Evolutionary conservation across 225 moss, liverwort and hornwort species (phyloP), one percentile per base, ranked within the genome.

Genomic region (Pleurozium schreberi): DNA sequence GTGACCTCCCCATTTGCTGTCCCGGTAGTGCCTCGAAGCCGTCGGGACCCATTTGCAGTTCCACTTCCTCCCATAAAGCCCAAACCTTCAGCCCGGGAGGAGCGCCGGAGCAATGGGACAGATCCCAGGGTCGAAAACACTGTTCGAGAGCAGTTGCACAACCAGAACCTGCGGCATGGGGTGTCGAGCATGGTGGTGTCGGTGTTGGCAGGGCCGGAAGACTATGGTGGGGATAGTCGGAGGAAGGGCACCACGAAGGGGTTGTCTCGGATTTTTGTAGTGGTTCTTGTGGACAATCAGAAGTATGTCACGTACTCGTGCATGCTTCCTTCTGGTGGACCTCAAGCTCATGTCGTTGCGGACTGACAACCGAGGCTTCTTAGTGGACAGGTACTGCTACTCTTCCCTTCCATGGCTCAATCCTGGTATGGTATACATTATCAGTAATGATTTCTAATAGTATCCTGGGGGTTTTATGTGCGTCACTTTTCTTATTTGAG

Each of bases 221-320:
- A 94, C 38, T 88, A 85, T 82, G 69, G 73, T 87, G 65, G 77
- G 30, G 84, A 90, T 45, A 81, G 68, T 73, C 73, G 90, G 66
- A 80, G 70, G 80, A 92, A 92, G 73, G 86, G 73, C 71, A 21
- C 71, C 43, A 68, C 81, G 7, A 92, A 91, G 57, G 89, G 91
- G 26, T 82, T 90, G 84, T 91, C 91, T 26, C 93, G 67, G 60
- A 91, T 96, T 82, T 96, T 93, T 92, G 93, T 95, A 85, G 94
- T 96, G 55, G 91, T 96, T 85, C 87, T 95, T 50, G 93, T 95
- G 19, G 87, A 95, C 85, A 91, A 92, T 80, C 90, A 93, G 40
- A 94, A 95, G 87, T 94, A 96, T 86, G 91, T 95, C 18, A 94
- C 91, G 9, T 96, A 94, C 75, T 96, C 93, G 49, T 96, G 95